Evolutionary conservation across 208 protist genomes (phyloP), one percentile per base, ranked within the genome.

Genomic region (Acanthamoeba divionensis): DNA sequence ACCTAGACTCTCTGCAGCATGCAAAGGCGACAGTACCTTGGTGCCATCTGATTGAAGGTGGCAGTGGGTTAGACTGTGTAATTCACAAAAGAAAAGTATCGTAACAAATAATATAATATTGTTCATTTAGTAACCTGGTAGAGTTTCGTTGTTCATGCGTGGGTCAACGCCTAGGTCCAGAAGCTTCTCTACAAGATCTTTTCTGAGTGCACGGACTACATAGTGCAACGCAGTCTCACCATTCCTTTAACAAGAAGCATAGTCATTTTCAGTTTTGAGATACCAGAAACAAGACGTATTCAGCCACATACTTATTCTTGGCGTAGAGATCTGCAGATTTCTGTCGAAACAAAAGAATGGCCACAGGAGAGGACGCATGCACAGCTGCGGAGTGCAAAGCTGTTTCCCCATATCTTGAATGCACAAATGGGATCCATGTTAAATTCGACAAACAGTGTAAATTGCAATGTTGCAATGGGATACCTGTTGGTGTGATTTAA

Each of bases 381-480:
- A 65, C 4, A 31, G 65, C 50, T 29, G 77, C 77, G 10, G 48
- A 48, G 2, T 86, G 77, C 9, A 86, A 21, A 3, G 77, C 33
- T 47, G 31, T 86, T 36, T 86, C 77, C 7, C 77, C 77, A 24
- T 60, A 66, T n/a, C 47, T 86, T n/a, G n/a, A n/a, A n/a, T n/a
- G n/a, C n/a, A n/a, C n/a, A n/a, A n/a, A n/a, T n/a, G n/a, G n/a
- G n/a, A n/a, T n/a, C n/a, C n/a, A n/a, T n/a, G n/a, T n/a, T n/a
- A n/a, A n/a, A n/a, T n/a, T n/a, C n/a, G n/a, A n/a, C n/a, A n/a
- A n/a, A n/a, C n/a, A n/a, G n/a, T n/a, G n/a, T n/a, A n/a, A n/a
- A n/a, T n/a, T n/a, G n/a, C n/a, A n/a, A n/a, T n/a, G n/a, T n/a
- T n/a, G n/a, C n/a, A n/a, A n/a, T n/a, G n/a, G n/a, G n/a, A n/a